Base-by-base conservation (phyloP, 345 rosid genomes). In the Populus euphratica region DNA sequence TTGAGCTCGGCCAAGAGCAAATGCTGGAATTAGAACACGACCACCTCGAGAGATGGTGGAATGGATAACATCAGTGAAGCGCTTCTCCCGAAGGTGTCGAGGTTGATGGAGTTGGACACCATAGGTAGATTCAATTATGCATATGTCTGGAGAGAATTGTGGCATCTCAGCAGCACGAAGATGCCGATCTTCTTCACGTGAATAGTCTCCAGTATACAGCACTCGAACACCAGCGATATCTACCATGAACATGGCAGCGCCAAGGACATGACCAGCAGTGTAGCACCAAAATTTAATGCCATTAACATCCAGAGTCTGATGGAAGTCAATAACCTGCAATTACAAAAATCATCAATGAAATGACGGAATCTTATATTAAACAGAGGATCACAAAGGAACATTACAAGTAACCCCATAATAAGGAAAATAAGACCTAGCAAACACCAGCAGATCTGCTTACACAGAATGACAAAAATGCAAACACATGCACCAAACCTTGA, bases 221-320 rank as follows among this genome's bases (percentile, higher is more conserved):
- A 91, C 89, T 66, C 96, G 91, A 27, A 95, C 98, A 78, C 98
- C 91, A 16, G 99, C 98, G 76, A 95, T 86, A 78, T 95, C 98
- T 36, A 93, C 99, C 98, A 95, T 95, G 78, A 95, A 95, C 99
- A 93, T 95, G 62, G 98, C 97, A 82, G 99, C 99, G 70, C 99
- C 99, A 73, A 95, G 97, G 65, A 95, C 98, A 79, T 95, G 98
- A 62, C 99, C 99, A 77, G 99, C 99, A 29, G 99, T 91, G 79
- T 95, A 95, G 80, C 99, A 95, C 99, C 98, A 95, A 81, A 95
- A 93, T 82, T 90, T 88, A 76, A 95, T 93, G 72, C 98, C 96
- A 38, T 95, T 92, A 59, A 93, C 93, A 78, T 95, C 99, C 80
- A 91, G 87, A 0, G 97, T 93, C 87, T 95, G 98, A 83, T 93